A percentile compares a stretch with the other conserved stretches of the same genome.
Evolutionary conservation across 345 rosid species (phyloP).

Genomic region (Crucihimalaya himalaica): DNA sequence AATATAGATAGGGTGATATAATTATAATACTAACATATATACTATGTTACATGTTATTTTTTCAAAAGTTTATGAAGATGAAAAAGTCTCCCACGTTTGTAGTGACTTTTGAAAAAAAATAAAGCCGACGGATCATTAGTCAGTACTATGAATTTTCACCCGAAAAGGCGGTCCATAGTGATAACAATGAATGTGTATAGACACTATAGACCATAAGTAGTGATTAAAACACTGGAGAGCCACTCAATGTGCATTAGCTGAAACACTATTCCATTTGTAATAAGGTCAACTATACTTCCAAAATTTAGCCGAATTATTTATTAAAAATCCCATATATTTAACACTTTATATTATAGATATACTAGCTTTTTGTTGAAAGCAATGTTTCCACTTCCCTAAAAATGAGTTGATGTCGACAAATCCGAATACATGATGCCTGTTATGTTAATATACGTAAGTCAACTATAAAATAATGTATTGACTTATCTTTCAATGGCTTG

Average conservation of each 20-base stretch:
- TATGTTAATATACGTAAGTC: background rate
- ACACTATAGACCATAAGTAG: constrained; percentile 17
- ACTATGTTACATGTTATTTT: background rate
- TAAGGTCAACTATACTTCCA: background rate
- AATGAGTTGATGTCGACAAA: background rate
- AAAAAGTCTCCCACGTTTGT: background rate
- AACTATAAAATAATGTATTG: background rate
- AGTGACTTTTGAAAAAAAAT: background rate
- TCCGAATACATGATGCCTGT: background rate
- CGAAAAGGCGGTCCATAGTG: background rate
- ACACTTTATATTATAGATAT: background rate
- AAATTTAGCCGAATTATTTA: background rate
- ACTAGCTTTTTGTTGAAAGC: background rate
- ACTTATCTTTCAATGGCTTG: background rate
- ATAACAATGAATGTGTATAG: constrained; percentile 7
- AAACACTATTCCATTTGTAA: constrained; percentile 3
- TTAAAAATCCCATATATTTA: background rate
- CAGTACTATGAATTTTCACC: background rate
- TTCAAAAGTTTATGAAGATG: background rate
- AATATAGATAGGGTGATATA: background rate
- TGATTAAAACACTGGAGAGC: constrained; percentile 8
- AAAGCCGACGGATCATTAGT: background rate
- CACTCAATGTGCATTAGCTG: constrained; percentile 17
- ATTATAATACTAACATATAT: background rate
- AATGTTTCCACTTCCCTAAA: background rate